A percentile compares a stretch with the other conserved stretches of the same genome.
phyloP scores from a whole-genome alignment of 768 basidiomycete species.

The Lepiota brunneoincarnata region DNA sequence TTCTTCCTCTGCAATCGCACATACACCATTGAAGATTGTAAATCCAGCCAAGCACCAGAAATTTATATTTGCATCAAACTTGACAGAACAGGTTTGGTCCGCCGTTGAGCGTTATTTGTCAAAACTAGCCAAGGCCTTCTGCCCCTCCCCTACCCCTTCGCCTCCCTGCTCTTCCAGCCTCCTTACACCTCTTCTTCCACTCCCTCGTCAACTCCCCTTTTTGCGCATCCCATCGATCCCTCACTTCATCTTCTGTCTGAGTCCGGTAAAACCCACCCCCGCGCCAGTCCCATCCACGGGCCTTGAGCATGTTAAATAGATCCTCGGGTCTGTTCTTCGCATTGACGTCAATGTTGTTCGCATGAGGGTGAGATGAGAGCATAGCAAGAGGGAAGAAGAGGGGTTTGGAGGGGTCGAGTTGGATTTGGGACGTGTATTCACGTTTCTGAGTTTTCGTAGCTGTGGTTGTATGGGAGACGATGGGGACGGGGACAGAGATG shows the following conservation, averaged over 20 bases:
- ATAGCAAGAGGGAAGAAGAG: conserved; percentile 58
- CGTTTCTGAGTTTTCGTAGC: conserved; percentile 18
- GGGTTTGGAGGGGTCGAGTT: conserved; percentile 51
- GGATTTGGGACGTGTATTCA: conserved; percentile 18
- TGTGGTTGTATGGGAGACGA: conserved; percentile 7
- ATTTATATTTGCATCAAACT: too few relatives aligned
- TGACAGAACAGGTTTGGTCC: too few relatives aligned
- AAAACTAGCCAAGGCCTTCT: conserved; percentile 12
- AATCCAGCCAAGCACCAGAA: too few relatives aligned
- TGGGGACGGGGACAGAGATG: conserved; percentile 11
- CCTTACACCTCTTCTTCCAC: conserved; percentile 77
- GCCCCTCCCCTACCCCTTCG: conserved; percentile 46
- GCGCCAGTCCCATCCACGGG: conserved; percentile 49
- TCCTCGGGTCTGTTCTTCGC: conserved; percentile 39
- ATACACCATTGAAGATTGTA: neutral
- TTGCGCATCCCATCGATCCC: conserved; percentile 66
- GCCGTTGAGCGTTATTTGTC: too few relatives aligned
- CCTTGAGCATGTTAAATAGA: conserved; percentile 45
- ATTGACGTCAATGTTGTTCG: neutral
- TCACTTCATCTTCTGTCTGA: conserved; percentile 57
- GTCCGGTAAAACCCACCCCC: conserved; percentile 46
- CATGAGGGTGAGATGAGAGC: neutral
- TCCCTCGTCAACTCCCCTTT: conserved; percentile 66
- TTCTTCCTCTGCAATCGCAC: too few relatives aligned
- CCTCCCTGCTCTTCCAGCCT: conserved; percentile 65